Evolutionary conservation across 2,329 filamentous ascomycete species (phyloP).

Genomic region (Verticillium alfalfae): DNA sequence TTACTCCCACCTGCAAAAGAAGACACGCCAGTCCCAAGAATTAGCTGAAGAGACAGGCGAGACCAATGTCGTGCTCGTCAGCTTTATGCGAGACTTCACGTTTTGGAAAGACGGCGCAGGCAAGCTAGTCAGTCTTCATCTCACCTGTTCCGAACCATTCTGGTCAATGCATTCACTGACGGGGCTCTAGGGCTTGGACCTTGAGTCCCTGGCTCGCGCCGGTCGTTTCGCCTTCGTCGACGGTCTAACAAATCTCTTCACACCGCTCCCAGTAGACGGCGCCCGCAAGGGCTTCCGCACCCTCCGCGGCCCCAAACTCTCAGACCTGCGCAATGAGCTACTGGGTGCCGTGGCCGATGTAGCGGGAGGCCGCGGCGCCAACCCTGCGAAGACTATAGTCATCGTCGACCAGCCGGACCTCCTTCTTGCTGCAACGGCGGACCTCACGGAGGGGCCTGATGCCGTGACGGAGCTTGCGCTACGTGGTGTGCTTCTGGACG

Average conservation of each 20-base stretch:
- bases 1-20: constrained; percentile 32
- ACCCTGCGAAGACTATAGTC: constrained; percentile 45
- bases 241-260: constrained; percentile 58
- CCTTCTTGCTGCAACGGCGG: constrained; percentile 49
- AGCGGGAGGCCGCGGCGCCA: constrained; percentile 27
- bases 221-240: constrained; percentile 70
- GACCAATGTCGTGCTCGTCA: constrained; percentile 66
- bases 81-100: constrained; percentile 70
- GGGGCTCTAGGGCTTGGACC: constrained; percentile 57
- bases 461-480: constrained; percentile 37
- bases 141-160: neutral
- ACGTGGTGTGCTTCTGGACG: constrained; percentile 48
- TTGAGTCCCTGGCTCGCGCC: constrained; percentile 52
- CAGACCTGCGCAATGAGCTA: constrained; percentile 31
- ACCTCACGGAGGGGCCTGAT: constrained; percentile 25
- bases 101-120: constrained; percentile 74
- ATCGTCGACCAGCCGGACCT: constrained; percentile 63
- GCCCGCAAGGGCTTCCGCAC: constrained; percentile 9
- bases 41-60: constrained; percentile 3
- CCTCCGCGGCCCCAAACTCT: constrained; percentile 23
- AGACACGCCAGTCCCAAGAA: neutral
- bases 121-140: constrained; percentile 51
- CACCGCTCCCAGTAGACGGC: constrained; percentile 1
- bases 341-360: constrained; percentile 35
- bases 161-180: neutral